phyloP scores from a whole-genome alignment of 2,329 filamentous ascomycete genomes.

The Moelleriella libera region DNA sequence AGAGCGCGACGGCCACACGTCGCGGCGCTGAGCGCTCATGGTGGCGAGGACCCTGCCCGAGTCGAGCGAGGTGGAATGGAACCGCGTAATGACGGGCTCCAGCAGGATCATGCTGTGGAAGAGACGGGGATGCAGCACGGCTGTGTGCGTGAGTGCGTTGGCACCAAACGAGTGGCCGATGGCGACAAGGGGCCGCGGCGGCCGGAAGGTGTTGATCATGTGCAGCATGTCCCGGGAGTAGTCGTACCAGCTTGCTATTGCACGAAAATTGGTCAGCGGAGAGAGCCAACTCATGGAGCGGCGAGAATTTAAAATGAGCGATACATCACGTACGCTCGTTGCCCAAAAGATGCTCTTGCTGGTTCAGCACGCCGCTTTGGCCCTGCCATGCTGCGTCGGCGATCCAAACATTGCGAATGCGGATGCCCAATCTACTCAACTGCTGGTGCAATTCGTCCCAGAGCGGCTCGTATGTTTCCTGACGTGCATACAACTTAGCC shows the following conservation, averaged over 20 bases:
- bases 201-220: conserved; percentile 71
- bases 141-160: conserved; percentile 54
- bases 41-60: conserved; percentile 28
- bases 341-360: conserved; percentile 45
- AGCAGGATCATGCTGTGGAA: conserved; percentile 62
- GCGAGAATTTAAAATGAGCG: not conserved
- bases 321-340: conserved; percentile 56
- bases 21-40: conserved; percentile 58
- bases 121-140: conserved; percentile 68
- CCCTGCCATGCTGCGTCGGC: conserved; percentile 82
- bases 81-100: conserved; percentile 62
- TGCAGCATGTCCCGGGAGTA: conserved; percentile 72
- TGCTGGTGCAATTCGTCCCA: conserved; percentile 67
- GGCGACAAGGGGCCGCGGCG: conserved; percentile 67
- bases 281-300: not conserved
- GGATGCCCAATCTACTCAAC: conserved; percentile 44
- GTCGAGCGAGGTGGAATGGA: conserved; percentile 20
- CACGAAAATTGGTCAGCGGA: not conserved
- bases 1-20: conserved; percentile 65
- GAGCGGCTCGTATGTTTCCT: conserved; percentile 86
- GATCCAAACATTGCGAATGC: conserved; percentile 76
- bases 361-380: conserved; percentile 64
- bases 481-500: not conserved
- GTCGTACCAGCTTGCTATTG: conserved; percentile 68
- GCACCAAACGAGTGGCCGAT: conserved; percentile 86